Percentiles rank a stretch among this genome's conserved stretches.
These are phyloP conservation scores for Nidula microcarpa DNA, from an alignment of 768 basidiomycete genomes.

Conservation along the genomic window DNA sequence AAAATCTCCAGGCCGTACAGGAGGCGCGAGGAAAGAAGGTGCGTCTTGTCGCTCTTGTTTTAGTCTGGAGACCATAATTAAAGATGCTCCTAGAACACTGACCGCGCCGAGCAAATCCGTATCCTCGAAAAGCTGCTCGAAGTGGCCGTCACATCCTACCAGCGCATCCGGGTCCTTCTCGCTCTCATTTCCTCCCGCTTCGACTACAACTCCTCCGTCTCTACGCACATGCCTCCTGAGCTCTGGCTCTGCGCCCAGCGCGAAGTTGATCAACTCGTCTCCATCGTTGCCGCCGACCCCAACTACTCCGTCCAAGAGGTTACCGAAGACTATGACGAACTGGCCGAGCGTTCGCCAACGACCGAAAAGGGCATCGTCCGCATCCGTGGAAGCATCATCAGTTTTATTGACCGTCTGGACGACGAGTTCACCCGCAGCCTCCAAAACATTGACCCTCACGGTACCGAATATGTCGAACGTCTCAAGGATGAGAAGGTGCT, in stretches of 20 bases:
- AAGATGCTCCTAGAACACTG: conserved; percentile 73
- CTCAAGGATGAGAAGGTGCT: conserved; percentile 94
- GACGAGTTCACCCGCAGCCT: conserved; percentile 97
- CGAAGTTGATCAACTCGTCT: conserved; percentile 86
- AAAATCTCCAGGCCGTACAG: conserved; percentile 85
- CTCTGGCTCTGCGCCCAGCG: conserved; percentile 85
- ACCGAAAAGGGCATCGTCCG: conserved; percentile 73
- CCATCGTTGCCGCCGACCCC: conserved; percentile 67
- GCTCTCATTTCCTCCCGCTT: conserved; percentile 93
- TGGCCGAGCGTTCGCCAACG: conserved; percentile 74
- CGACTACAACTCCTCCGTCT: conserved; percentile 89
- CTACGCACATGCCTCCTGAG: conserved; percentile 88
- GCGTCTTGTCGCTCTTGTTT: conserved; percentile 10
- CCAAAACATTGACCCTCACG: conserved; percentile 98
- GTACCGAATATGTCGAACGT: conserved; percentile 97
- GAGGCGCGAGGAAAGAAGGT: conserved; percentile 98
- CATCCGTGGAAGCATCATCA: conserved; percentile 94
- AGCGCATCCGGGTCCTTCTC: conserved; percentile 90
- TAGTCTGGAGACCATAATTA: conserved; percentile 1
- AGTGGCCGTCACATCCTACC: conserved; percentile 85
- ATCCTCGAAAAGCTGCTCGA: conserved; percentile 85
- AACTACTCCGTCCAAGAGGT: conserved; percentile 84
- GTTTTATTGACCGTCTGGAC: conserved; percentile 92
- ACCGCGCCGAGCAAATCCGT: conserved; percentile 90
- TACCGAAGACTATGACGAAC: conserved; percentile 90